Percentiles rank a stretch among this genome's conserved stretches.
Conservation (phyloP, 352 stramenopile species). For the Plasmopara halstedii region DNA sequence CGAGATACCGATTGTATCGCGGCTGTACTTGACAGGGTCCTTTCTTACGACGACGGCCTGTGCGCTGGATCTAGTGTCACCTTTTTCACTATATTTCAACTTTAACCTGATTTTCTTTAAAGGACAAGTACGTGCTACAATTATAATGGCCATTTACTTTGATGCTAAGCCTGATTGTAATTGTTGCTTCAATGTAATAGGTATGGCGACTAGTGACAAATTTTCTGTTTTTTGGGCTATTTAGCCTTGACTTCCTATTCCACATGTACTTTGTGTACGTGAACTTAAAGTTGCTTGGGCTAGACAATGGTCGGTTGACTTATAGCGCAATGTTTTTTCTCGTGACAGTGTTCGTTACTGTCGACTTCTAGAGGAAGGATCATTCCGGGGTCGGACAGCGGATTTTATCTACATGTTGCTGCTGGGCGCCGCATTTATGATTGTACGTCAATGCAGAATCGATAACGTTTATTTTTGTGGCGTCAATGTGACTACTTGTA, state of each 20-base stretch:
- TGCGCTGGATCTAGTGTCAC: constrained; percentile 95
- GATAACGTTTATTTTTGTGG: neutral
- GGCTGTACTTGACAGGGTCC: constrained; percentile 95
- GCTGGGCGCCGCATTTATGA: constrained; percentile 93
- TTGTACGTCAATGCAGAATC: constrained; percentile 39
- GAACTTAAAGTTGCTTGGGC: neutral
- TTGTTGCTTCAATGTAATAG: constrained; percentile 17
- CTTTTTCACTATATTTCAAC: constrained; percentile 94
- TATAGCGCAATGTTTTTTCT: constrained; percentile 1
- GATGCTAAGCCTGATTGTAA: neutral
- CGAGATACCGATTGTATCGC: constrained; percentile 97
- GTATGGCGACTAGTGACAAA: constrained; percentile 96
- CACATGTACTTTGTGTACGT: constrained; percentile 99
- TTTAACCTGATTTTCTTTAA: constrained; percentile 97
- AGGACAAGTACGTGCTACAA: constrained; percentile 76
- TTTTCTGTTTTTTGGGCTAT: constrained; percentile 99
- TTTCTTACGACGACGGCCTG: constrained; percentile 96
- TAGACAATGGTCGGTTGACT: constrained; percentile 1
- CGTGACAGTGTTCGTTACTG: constrained; percentile 87
- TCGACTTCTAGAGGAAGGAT: constrained; percentile 95
- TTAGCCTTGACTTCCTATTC: constrained; percentile 99
- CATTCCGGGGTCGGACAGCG: constrained; percentile 94
- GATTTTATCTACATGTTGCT: constrained; percentile 98
- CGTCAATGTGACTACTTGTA: neutral
- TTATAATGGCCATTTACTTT: neutral